Evolutionary conservation across 2,329 filamentous ascomycete genomes (phyloP), one percentile per base, ranked within the genome.

Genomic region (Pseudogymnoascus sp.): DNA sequence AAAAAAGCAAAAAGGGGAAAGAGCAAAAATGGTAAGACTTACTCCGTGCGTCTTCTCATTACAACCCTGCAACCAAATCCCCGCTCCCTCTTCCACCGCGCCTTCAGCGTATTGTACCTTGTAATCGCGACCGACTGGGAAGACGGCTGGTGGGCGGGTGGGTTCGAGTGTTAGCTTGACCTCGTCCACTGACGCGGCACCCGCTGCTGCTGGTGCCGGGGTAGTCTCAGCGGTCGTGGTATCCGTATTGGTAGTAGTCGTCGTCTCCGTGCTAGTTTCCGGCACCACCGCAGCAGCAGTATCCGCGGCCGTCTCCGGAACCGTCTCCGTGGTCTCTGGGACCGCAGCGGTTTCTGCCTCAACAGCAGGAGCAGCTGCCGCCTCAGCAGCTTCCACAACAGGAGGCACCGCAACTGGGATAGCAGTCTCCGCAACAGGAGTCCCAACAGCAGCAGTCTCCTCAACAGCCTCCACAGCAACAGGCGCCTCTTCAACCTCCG

Each of bases 31-130:
- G n/a, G n/a, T n/a, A n/a, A n/a, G n/a, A n/a, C n/a, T n/a, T n/a
- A n/a, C n/a, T n/a, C n/a, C n/a, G n/a, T n/a, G n/a, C n/a, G n/a
- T n/a, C n/a, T n/a, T n/a, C n/a, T n/a, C n/a, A n/a, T n/a, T 96
- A 78, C 93, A 97, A 34, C 93, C 93, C 75, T 97, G 95, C 70
- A 97, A 80, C 88, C 90, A 97, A 64, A 97, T 81, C 3, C 93
- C 93, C 12, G 91, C 88, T 51, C 87, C 85, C 0, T 81, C 26
- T 10, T 85, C 82, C 36, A 97, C 88, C 59, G 83, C 81, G 26
- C 83, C 86, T 1, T 83, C 78, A 57, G 83, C 81, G 73, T 96
- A 91, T 64, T 86, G 78, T 60, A 97, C 84, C 61, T 82, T 82
- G 75, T 97, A 97, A 74, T 97, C 85, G 62, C 93, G 83, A 31